Percentiles rank a stretch among this genome's conserved stretches.
Evolutionary conservation across 345 rosid species (phyloP).

Genomic region (Eucalyptus shirleyi): DNA sequence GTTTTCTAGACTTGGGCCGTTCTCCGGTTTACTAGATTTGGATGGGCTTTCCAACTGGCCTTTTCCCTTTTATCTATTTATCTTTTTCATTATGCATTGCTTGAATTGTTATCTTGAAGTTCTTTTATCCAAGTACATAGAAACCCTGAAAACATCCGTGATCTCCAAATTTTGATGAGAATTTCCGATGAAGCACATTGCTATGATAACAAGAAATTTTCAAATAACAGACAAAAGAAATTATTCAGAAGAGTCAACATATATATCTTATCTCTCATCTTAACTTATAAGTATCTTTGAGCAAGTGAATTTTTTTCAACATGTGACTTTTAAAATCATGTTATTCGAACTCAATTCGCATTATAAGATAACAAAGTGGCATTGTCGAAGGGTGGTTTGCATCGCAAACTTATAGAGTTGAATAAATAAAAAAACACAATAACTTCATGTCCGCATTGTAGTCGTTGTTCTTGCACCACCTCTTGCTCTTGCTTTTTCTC

Average conservation of each 20-base stretch:
- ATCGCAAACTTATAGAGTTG: not conserved
- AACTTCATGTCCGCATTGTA: not conserved
- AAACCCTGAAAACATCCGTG: not conserved
- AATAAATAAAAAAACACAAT: not conserved
- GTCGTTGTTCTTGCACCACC: not conserved
- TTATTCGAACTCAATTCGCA: not conserved
- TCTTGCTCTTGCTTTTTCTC: not conserved
- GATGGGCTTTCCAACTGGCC: not conserved
- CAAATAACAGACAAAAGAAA: not conserved
- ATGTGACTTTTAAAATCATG: not conserved
- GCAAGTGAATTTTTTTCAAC: not conserved
- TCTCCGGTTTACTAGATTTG: not conserved
- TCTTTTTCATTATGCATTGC: not conserved
- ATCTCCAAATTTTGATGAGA: not conserved
- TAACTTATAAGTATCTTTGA: not conserved
- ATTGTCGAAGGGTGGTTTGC: not conserved
- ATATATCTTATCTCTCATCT: not conserved
- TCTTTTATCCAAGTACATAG: not conserved
- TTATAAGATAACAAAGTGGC: not conserved
- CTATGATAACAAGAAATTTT: not conserved
- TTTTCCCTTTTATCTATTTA: not conserved
- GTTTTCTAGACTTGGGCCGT: not conserved
- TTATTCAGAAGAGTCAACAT: not conserved
- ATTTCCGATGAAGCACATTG: not conserved
- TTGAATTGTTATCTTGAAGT: not conserved